Base-by-base conservation (phyloP, 2,329 filamentous ascomycete species). In the Meredithiella fracta region DNA sequence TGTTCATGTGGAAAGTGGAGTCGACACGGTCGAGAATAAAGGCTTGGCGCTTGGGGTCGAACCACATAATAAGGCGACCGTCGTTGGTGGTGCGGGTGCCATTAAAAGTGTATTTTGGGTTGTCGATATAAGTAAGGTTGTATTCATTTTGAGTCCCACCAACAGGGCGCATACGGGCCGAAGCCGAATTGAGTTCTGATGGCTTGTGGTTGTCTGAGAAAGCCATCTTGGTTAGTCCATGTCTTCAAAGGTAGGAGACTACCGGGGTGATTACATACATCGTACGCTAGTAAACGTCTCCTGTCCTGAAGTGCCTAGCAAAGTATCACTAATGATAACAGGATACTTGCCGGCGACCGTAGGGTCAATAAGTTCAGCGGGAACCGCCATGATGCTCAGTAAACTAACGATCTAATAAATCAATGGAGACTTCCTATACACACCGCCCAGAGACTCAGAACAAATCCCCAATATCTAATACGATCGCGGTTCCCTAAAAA, bases 1-100 rank as follows among this genome's bases (percentile, higher is more conserved):
- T 70, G 67, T 95, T 96, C 83, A 95, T 90, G 64, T 87, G 83
- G 68, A 94, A 85, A 40, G 82, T 82, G n/a, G 82, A 84, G 65
- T 87, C 80, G 55, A 96, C 73, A 53, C 80, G 81, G 70, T 96
- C 88, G 55, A 96, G 75, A 26, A 92, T 80, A 61, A 92, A 92
- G 56, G 77, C 83, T 64, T 91, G 80, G 54, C 79, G 80, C 17
- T 74, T 72, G 7, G 83, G 75, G 67, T 94, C 86, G 64, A 91
- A 92, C 58, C 91, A 77, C 53, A 94, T 75, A 38, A 82, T 77
- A 63, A 78, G 82, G 64, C 82, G 75, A 56, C 70, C 72, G 57
- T 76, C 72, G 58, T 75, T 73, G 23, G 72, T 74, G 55, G 74
- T 74, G 54, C 80, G 74, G 1, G 73, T 74, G 58, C 83, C 82